Percentiles rank a stretch among this genome's conserved stretches.
Evolutionary conservation across 2,329 filamentous ascomycete genomes (phyloP).

Genomic region (Chaetomium strumarium): DNA sequence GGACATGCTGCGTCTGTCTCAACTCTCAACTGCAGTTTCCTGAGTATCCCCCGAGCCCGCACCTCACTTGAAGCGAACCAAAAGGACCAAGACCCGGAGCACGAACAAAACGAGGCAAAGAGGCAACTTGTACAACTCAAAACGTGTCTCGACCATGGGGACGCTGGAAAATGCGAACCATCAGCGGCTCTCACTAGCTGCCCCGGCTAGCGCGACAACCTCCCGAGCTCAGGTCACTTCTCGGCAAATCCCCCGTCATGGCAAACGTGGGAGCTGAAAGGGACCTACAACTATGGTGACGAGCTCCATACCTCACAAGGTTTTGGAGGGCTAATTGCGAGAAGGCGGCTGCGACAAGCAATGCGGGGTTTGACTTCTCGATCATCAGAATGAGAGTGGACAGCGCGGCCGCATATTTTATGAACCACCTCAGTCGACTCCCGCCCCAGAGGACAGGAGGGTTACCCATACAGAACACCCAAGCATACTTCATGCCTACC

Average conservation of each 20-base stretch:
- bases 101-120: neutral
- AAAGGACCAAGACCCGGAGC: neutral
- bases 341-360: neutral
- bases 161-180: too few relatives aligned
- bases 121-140: neutral
- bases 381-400: slow-evolving; percentile 1
- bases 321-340: neutral
- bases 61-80: neutral
- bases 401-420: neutral
- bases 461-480: slow-evolving; percentile 9
- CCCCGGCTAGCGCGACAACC: too few relatives aligned
- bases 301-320: neutral
- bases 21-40: neutral
- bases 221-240: too few relatives aligned
- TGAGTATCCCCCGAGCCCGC: neutral
- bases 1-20: neutral
- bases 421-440: neutral
- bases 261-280: too few relatives aligned
- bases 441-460: neutral
- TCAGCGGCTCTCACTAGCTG: too few relatives aligned
- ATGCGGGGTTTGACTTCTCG: neutral
- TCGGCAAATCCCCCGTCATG: too few relatives aligned
- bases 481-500: neutral
- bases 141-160: too few relatives aligned
- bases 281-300: too few relatives aligned